These are phyloP conservation scores for Sphagnum contortum DNA, from an alignment of 225 moss, liverwort and hornwort species.

Conservation along the genomic window DNA sequence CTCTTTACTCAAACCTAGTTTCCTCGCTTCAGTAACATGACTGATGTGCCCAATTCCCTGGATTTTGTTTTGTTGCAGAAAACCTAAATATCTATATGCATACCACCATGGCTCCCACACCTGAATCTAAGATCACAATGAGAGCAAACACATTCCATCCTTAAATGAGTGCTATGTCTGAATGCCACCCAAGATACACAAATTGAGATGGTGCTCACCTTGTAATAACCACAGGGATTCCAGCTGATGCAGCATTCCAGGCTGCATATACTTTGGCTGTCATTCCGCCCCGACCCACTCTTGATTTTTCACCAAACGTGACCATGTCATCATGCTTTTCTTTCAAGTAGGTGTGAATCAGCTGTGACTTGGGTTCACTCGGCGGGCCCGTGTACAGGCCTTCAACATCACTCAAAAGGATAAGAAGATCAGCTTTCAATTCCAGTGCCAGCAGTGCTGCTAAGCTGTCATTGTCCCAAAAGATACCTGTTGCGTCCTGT, in stretches of 20 bases:
- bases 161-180: no score
- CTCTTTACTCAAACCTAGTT: no score
- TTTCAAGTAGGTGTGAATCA: slow-evolving; percentile 88
- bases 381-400: slow-evolving; percentile 96
- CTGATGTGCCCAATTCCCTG: no score
- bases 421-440: slow-evolving; percentile 80
- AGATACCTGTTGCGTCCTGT: slow-evolving; percentile 77
- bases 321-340: slow-evolving; percentile 97
- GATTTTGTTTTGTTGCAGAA: no score
- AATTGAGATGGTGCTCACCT: slow-evolving; percentile 34
- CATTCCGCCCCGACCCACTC: slow-evolving; percentile 95
- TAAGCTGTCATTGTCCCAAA: slow-evolving; percentile 88
- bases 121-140: no score
- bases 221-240: slow-evolving; percentile 89
- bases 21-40: no score
- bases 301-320: slow-evolving; percentile 93
- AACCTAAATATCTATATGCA: no score
- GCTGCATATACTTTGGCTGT: slow-evolving; percentile 88
- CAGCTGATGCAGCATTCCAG: slow-evolving; percentile 87
- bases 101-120: no score
- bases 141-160: no score
- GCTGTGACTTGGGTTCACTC: slow-evolving; percentile 77
- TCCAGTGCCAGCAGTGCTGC: slow-evolving; percentile 81
- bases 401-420: slow-evolving; percentile 95
- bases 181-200: no score